phyloP scores from a whole-genome alignment of 2,329 filamentous ascomycete genomes.

The Hypoxylon sp. region DNA sequence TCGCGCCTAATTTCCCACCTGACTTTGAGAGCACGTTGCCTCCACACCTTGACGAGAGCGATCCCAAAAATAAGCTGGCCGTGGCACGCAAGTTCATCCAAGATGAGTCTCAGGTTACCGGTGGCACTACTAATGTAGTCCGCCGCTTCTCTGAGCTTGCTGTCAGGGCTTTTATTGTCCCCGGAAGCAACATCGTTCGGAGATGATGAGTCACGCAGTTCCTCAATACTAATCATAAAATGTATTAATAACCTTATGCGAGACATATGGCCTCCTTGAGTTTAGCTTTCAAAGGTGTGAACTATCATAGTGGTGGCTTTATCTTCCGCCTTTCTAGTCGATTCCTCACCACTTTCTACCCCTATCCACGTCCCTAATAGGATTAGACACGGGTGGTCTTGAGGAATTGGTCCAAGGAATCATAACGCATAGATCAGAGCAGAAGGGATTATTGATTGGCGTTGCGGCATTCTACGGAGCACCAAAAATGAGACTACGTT shows the following conservation, averaged over 20 bases:
- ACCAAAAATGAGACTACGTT: slow-evolving; percentile 39
- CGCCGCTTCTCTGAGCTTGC: slow-evolving; percentile 78
- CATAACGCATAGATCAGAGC: slow-evolving; percentile 21
- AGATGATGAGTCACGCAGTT: slow-evolving; percentile 30
- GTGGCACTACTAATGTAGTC: slow-evolving; percentile 81
- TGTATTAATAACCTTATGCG: slow-evolving; percentile 33
- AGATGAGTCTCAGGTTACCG: slow-evolving; percentile 71
- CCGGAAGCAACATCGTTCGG: slow-evolving; percentile 62
- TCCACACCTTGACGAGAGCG: slow-evolving; percentile 74
- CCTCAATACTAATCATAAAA: slow-evolving; percentile 16
- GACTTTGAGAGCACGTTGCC: slow-evolving; percentile 69
- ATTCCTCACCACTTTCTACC: slow-evolving; percentile 7
- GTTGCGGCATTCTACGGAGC: slow-evolving; percentile 37
- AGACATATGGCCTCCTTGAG: slow-evolving; percentile 19
- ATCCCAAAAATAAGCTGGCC: slow-evolving; percentile 74
- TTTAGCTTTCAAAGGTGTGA: slow-evolving; percentile 21
- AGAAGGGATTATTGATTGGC: slow-evolving; percentile 24
- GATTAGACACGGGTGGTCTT: background rate
- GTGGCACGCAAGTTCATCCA: slow-evolving; percentile 79
- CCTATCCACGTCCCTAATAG: background rate
- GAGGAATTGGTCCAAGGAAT: slow-evolving; percentile 8
- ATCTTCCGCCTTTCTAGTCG: slow-evolving; percentile 1
- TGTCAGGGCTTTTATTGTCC: slow-evolving; percentile 69
- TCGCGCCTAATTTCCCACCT: slow-evolving; percentile 74
- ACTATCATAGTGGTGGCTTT: slow-evolving; percentile 18